Evolutionary conservation across 2,329 filamentous ascomycete species (phyloP).

Genomic region (Xylariales sp.): DNA sequence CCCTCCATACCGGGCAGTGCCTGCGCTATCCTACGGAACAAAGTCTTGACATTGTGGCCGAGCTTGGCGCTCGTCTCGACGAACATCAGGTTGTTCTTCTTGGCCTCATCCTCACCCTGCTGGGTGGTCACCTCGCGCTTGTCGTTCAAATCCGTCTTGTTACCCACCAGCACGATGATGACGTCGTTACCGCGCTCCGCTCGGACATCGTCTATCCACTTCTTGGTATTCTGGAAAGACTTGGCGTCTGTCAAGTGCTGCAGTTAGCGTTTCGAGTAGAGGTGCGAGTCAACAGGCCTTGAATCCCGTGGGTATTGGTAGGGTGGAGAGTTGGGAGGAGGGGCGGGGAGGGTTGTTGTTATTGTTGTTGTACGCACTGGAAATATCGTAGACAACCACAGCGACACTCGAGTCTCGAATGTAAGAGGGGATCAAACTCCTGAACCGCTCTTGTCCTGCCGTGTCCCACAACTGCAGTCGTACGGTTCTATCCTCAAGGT

Average conservation of each 20-base stretch:
- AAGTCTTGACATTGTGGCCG: slow-evolving; percentile 94
- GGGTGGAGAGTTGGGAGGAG: background rate
- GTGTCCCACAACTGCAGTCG: slow-evolving; percentile 98
- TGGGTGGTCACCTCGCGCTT: slow-evolving; percentile 95
- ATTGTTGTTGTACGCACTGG: too few relatives aligned
- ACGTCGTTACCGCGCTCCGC: slow-evolving; percentile 97
- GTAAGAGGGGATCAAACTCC: slow-evolving; percentile 95
- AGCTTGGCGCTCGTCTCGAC: slow-evolving; percentile 98
- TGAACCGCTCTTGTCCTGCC: slow-evolving; percentile 94
- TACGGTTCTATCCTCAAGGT: slow-evolving; percentile 96
- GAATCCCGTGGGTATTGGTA: slow-evolving; percentile 14
- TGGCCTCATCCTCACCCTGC: slow-evolving; percentile 96
- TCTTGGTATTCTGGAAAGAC: slow-evolving; percentile 96
- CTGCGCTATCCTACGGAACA: slow-evolving; percentile 98
- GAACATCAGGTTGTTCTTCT: slow-evolving; percentile 97
- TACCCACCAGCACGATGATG: slow-evolving; percentile 96
- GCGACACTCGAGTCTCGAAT: slow-evolving; percentile 97
- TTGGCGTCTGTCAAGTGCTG: slow-evolving; percentile 83
- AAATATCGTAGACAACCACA: slow-evolving; percentile 98
- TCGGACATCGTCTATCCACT: slow-evolving; percentile 98
- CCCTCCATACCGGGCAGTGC: slow-evolving; percentile 97
- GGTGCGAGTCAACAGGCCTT: too few relatives aligned
- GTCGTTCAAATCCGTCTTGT: slow-evolving; percentile 98
- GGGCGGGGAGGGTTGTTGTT: slow-evolving; percentile 6
- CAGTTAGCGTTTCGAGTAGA: too few relatives aligned